Evolutionary conservation across 2,329 filamentous ascomycete species (phyloP), one percentile per base, ranked within the genome.

Genomic region (Penicillium vulpinum): DNA sequence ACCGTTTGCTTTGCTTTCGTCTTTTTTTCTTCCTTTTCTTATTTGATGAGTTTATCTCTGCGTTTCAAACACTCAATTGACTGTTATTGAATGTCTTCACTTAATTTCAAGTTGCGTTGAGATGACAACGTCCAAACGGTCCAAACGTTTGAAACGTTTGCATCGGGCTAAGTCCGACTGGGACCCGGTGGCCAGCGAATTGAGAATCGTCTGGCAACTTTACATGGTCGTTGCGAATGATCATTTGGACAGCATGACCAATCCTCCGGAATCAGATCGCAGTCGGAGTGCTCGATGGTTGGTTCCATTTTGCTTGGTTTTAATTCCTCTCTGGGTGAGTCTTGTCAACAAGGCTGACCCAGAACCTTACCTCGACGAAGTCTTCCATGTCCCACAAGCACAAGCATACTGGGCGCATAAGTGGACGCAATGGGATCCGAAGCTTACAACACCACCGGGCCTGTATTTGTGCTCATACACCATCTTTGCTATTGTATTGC

Each of bases 361-460:
- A 44, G 79, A 82, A 51, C 83, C 85, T 29, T 88, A 88, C 70
- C 80, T 88, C 21, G 78, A 81, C 59, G 78, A 81, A 61, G 76
- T 76, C 15, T 81, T 81, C 65, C 78, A 99, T 72, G 88, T 97
- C 22, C 90, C 91, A 0, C 94, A 99, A 75, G 92, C 92, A 0
- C 91, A 96, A 67, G 85, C 84, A 29, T 99, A 96, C 73, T 97
- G 92, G 73, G 73, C 83, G 39, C 87, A 88, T 11, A 83, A 83
- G 52, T 96, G 88, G 77, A 71, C 74, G 13, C 81, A 90, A 54
- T 99, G 94, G 94, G 92, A 99, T 74, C 88, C 93, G 58, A 99
- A 97, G 73, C 94, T 99, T 70, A 99, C 94, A 0, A 99, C 94
- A 1, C 94, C 94, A 0, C 93, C 94, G 0, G 94, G 92, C 33